Conservation (phyloP, 2,329 filamentous ascomycete species). For the Trichophyton equinum region DNA sequence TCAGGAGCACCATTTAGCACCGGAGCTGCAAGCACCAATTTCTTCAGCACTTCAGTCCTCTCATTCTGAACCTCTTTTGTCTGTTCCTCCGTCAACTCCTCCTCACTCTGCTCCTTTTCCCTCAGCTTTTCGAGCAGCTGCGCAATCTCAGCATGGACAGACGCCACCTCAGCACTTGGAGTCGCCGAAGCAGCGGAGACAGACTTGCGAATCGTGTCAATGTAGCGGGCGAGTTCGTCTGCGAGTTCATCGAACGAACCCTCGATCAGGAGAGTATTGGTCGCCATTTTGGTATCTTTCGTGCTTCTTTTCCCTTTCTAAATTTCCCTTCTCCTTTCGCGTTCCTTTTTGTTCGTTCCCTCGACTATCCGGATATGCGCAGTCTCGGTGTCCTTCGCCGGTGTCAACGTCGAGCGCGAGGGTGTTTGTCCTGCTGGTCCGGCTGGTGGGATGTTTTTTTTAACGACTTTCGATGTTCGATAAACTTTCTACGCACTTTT, state of each 20-base stretch:
- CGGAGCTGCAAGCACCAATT: slow-evolving; percentile 68
- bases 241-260: slow-evolving; percentile 86
- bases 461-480: not conserved
- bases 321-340: not conserved
- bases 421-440: no score
- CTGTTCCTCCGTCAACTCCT: slow-evolving; percentile 34
- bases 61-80: slow-evolving; percentile 36
- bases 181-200: not conserved
- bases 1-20: slow-evolving; percentile 76
- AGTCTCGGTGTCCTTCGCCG: not conserved
- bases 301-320: not conserved
- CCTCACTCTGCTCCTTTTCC: slow-evolving; percentile 43
- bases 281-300: slow-evolving; percentile 36
- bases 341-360: not conserved
- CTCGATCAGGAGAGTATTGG: slow-evolving; percentile 63
- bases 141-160: slow-evolving; percentile 51
- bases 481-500: not conserved
- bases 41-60: slow-evolving; percentile 75
- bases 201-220: slow-evolving; percentile 66
- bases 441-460: not conserved
- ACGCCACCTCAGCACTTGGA: slow-evolving; percentile 33
- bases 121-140: slow-evolving; percentile 49
- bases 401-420: no score
- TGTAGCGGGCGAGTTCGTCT: slow-evolving; percentile 87
- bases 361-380: not conserved